These are phyloP conservation scores for Aegilops sharonensis DNA, from an alignment of 176 grass and related monocot species.

Conservation along the genomic window DNA sequence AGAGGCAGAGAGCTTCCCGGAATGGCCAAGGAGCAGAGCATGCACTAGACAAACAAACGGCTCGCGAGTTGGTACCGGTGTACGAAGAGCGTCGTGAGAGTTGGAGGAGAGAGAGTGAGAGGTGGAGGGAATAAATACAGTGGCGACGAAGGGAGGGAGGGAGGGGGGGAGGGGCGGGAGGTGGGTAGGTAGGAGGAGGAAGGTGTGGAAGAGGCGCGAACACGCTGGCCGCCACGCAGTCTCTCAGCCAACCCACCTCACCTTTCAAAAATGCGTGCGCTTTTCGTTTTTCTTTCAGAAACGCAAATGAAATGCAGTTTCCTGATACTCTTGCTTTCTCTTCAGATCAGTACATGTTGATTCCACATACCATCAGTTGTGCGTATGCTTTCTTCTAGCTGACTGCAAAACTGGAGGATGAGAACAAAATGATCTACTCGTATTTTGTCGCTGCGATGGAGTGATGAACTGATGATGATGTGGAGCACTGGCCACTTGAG, in stretches of 20 bases:
- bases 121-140: conserved; percentile 23
- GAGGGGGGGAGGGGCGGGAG: not conserved
- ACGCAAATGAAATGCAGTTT: not conserved
- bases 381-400: not conserved
- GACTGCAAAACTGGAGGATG: not conserved
- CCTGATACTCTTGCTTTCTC: not conserved
- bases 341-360: not conserved
- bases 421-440: no score
- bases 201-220: conserved; percentile 14
- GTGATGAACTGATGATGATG: no score
- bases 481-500: no score
- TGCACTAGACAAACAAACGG: not conserved
- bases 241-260: not conserved
- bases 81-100: not conserved
- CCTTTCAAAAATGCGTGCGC: no score
- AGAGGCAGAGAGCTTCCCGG: not conserved
- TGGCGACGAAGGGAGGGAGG: not conserved
- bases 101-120: not conserved
- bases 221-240: conserved; percentile 17
- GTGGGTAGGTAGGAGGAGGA: conserved; percentile 12
- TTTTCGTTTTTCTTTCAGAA: not conserved
- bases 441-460: no score
- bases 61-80: not conserved
- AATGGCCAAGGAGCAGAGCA: not conserved
- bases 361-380: not conserved